Percentiles rank a stretch among this genome's conserved stretches.
These are phyloP conservation scores for Stagonosporopsis cucurbitacearum DNA, from an alignment of 2,329 filamentous ascomycete species.

Conservation along the genomic window DNA sequence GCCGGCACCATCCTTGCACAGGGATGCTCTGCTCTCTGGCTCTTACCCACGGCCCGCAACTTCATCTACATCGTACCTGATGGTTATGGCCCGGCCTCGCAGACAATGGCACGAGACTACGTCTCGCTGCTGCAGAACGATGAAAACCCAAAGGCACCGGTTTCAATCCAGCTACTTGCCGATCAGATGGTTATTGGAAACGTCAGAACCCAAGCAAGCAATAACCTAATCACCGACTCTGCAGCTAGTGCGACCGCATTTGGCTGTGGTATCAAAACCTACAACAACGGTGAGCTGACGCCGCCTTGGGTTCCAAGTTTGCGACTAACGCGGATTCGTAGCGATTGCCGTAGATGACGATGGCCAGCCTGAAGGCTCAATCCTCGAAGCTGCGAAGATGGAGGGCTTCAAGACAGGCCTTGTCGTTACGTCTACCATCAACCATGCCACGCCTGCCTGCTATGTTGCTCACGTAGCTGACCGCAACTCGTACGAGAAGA, in stretches of 20 bases:
- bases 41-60: constrained; percentile 26
- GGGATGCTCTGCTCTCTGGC: constrained; percentile 19
- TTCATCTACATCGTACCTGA: constrained; percentile 37
- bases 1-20: constrained; percentile 18
- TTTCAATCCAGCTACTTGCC: constrained; percentile 26
- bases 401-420: constrained; percentile 52
- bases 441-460: constrained; percentile 42
- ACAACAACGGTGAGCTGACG: constrained; percentile 39
- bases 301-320: neutral
- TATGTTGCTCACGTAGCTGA: constrained; percentile 25
- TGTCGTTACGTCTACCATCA: constrained; percentile 53
- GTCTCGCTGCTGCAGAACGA: constrained; percentile 28
- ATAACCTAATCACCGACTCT: constrained; percentile 53
- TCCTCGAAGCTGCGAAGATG: constrained; percentile 52
- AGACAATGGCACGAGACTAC: constrained; percentile 33
- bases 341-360: constrained; percentile 46
- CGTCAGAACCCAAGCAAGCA: constrained; percentile 28
- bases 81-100: constrained; percentile 33
- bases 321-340: neutral
- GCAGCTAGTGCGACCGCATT: constrained; percentile 52
- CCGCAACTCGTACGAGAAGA: constrained; percentile 43
- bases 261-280: constrained; percentile 50
- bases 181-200: constrained; percentile 33
- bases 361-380: constrained; percentile 46
- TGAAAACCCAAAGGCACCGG: constrained; percentile 25